Evolutionary conservation across 2,329 filamentous ascomycete genomes (phyloP), one percentile per base, ranked within the genome.

Genomic region (Talaromyces islandicus): DNA sequence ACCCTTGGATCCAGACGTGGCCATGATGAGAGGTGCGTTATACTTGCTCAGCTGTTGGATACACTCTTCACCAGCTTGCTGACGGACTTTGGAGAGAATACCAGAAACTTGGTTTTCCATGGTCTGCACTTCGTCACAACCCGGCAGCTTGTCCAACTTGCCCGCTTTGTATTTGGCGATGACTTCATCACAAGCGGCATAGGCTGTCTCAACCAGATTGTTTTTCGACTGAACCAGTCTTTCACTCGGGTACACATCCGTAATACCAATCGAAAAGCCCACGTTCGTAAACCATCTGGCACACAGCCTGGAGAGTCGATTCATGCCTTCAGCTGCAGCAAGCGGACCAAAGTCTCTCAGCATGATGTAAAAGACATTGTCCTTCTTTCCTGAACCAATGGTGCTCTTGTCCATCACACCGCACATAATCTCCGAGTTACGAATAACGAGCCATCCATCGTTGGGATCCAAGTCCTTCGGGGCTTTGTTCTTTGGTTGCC

Each of bases 371-470:
- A 97, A 99, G 21, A 99, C 88, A 0, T 92, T 97, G 72, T 96
- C 93, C 72, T 99, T 99, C 80, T 97, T 97, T 68, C 94, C 94
- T 6, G 91, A 87, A 67, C 94, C 94, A n/a, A 99, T 91, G 0
- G 92, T 97, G 1, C 91, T 90, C 77, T 99, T 99, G 79, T 99
- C 94, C 92, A 97, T 97, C 62, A 88, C 85, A 63, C 94, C 94
- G 70, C 93, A 97, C 90, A 99, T 96, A 63, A 97, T 87, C 73
- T 97, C 92, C 0, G 93, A 97, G 71, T 99, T 97, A 60, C 93
- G 89, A 63, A 99, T 88, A 14, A 96, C 91, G 10, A 99, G 81
- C 84, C 91, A 97, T 7, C 88, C 87, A 73, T 99, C 94, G 65
- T 94, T 91, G 17, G 89, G 85, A 68, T 93, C 90, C 78, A 96